These are phyloP conservation scores for Phytophthora crassamura DNA, from an alignment of 352 stramenopile genomes.

Conservation along the genomic window DNA sequence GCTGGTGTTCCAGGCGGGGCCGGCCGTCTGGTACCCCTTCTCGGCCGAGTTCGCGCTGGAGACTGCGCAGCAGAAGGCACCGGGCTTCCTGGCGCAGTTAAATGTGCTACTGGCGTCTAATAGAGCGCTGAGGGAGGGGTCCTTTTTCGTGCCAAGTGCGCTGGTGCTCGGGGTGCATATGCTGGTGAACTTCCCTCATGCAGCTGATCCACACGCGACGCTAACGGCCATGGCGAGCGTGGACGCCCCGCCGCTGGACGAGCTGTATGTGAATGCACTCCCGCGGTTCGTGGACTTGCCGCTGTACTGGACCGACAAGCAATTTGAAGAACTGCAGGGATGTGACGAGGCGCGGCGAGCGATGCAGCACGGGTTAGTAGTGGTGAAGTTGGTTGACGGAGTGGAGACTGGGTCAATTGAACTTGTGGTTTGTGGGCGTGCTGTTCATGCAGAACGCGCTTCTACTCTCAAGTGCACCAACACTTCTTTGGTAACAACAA, in stretches of 20 bases:
- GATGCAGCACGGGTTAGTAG: slow-evolving; percentile 69
- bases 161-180: slow-evolving; percentile 76
- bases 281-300: slow-evolving; percentile 67
- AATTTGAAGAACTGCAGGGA: slow-evolving; percentile 67
- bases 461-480: slow-evolving; percentile 76
- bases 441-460: slow-evolving; percentile 43
- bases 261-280: slow-evolving; percentile 69
- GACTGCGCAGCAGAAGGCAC: slow-evolving; percentile 65
- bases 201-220: slow-evolving; percentile 26
- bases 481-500: slow-evolving; percentile 73
- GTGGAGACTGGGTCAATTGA: not conserved
- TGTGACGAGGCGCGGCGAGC: slow-evolving; percentile 64
- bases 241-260: slow-evolving; percentile 36
- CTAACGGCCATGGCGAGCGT: slow-evolving; percentile 25
- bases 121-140: slow-evolving; percentile 28
- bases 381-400: not conserved
- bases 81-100: slow-evolving; percentile 67
- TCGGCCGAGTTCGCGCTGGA: slow-evolving; percentile 75
- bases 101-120: slow-evolving; percentile 54
- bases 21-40: slow-evolving; percentile 73
- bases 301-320: slow-evolving; percentile 69
- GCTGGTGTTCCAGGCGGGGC: slow-evolving; percentile 67
- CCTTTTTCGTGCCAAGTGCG: slow-evolving; percentile 67
- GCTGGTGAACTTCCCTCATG: slow-evolving; percentile 59
- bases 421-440: not conserved